Percentiles rank a stretch among this genome's conserved stretches.
Conservation (phyloP, 2,329 filamentous ascomycete species). For the Colletotrichum limetticola region DNA sequence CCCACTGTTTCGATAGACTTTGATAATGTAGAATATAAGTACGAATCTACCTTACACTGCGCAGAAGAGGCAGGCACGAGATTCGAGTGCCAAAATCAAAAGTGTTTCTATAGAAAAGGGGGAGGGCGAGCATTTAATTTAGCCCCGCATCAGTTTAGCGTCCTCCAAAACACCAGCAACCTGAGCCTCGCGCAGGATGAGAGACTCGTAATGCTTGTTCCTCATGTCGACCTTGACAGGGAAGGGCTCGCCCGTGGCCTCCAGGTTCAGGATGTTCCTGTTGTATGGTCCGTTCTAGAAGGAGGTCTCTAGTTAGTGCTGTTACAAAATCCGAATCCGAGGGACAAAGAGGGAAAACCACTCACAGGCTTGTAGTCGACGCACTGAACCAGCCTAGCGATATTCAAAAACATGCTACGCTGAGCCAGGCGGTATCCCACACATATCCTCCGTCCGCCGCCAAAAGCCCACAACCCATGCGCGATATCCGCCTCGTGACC, state of each 20-base stretch:
- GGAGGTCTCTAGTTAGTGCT: not conserved
- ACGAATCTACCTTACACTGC: too few species aligned
- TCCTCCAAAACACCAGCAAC: constrained; percentile 1
- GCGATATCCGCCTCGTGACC: constrained; percentile 36
- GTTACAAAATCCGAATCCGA: not conserved
- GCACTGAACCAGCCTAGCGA: constrained; percentile 40
- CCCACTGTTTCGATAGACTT: too few species aligned
- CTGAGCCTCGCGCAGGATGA: constrained; percentile 20
- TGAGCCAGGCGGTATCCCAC: constrained; percentile 41
- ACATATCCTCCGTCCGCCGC: constrained; percentile 39
- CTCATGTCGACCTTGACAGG: constrained; percentile 32
- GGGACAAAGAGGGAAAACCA: too few species aligned
- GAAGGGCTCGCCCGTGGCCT: constrained; percentile 35
- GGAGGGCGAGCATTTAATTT: not conserved
- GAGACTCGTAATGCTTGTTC: constrained; percentile 13
- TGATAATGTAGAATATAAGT: not conserved
- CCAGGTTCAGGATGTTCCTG: constrained; percentile 17
- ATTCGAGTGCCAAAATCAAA: too few species aligned
- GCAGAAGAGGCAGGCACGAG: too few species aligned
- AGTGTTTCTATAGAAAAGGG: not conserved
- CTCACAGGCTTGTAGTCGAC: constrained; percentile 34
- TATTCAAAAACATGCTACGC: constrained; percentile 39
- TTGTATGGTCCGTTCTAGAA: constrained; percentile 30
- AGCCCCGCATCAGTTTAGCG: not conserved
- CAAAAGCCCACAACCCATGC: constrained; percentile 42